Conservation (phyloP, 2,329 filamentous ascomycete genomes). For the Fusarium sp. region DNA sequence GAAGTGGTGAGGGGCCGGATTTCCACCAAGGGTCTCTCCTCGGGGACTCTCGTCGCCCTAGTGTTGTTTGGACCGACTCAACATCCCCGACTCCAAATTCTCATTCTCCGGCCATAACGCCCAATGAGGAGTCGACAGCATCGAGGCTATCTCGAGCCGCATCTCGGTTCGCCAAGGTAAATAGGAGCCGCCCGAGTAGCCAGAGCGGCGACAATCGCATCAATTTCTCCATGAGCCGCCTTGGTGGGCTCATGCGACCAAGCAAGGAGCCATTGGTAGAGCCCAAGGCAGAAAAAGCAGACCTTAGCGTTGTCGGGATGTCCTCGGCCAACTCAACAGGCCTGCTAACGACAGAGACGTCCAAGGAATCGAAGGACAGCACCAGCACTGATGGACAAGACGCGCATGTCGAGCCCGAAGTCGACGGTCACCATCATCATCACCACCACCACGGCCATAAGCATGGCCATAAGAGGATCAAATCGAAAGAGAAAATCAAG, state of each 20-base stretch:
- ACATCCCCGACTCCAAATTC: conserved; percentile 55
- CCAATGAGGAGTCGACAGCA: conserved; percentile 68
- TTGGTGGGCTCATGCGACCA: conserved; percentile 66
- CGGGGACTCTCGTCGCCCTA: conserved; percentile 64
- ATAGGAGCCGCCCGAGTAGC: conserved; percentile 70
- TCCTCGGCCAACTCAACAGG: conserved; percentile 48
- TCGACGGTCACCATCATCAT: conserved; percentile 30
- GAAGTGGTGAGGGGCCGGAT: conserved; percentile 63
- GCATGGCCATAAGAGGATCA: conserved; percentile 55
- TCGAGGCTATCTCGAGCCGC: conserved; percentile 72
- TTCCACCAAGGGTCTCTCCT: conserved; percentile 53
- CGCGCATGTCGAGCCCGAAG: conserved; percentile 41
- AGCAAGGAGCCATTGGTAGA: conserved; percentile 62
- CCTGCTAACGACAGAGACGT: conserved; percentile 44
- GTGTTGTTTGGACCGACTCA: conserved; percentile 65
- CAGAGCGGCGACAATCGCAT: conserved; percentile 72
- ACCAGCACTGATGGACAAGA: conserved; percentile 38
- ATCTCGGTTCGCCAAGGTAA: conserved; percentile 66
- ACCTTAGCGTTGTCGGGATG: conserved; percentile 41
- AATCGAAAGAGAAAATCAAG: conserved; percentile 59
- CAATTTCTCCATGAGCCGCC: conserved; percentile 70
- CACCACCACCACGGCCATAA: conserved; percentile 49
- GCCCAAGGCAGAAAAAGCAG: conserved; percentile 42
- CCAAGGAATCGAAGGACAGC: conserved; percentile 33
- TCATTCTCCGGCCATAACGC: conserved; percentile 59